Evolutionary conservation across 495 filamentous ascomycete genomes (phyloP).

Genomic region (Aspergillus egyptiacus): DNA sequence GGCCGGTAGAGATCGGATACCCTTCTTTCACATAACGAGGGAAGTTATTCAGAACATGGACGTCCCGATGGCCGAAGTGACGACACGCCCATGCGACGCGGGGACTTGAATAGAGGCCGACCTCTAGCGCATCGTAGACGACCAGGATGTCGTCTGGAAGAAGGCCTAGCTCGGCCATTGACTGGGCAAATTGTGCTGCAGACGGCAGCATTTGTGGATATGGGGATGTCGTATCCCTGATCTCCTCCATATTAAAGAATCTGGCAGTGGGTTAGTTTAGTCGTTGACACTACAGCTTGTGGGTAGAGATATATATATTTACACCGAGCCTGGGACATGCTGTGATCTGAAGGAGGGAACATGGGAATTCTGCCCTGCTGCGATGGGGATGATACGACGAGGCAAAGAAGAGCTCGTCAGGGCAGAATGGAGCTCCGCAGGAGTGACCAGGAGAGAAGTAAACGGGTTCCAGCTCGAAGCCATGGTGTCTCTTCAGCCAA

Average conservation of each 20-base stretch:
- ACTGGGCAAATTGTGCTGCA: slow-evolving; percentile 17
- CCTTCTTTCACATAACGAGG: slow-evolving; percentile 18
- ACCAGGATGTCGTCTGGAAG: slow-evolving; percentile 25
- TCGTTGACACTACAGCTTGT: neutral
- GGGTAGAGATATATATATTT: slow-evolving; percentile 3
- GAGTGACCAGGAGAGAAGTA: slow-evolving; percentile 14
- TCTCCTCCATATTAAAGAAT: slow-evolving; percentile 30
- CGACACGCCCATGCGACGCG: slow-evolving; percentile 28
- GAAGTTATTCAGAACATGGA: slow-evolving; percentile 34
- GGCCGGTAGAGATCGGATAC: slow-evolving; percentile 5
- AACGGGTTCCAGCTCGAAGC: slow-evolving; percentile 13
- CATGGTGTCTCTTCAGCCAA: neutral
- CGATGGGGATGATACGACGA: slow-evolving; percentile 24
- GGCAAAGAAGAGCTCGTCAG: neutral
- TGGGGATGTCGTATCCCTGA: slow-evolving; percentile 19
- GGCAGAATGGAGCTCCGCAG: slow-evolving; percentile 16
- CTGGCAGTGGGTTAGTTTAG: slow-evolving; percentile 1
- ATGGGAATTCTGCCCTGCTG: slow-evolving; percentile 16
- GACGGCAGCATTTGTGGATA: slow-evolving; percentile 30
- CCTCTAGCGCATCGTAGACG: slow-evolving; percentile 28
- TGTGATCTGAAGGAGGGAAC: slow-evolving; percentile 14
- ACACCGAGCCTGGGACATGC: slow-evolving; percentile 30
- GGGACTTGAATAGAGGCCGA: slow-evolving; percentile 28
- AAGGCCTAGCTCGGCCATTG: slow-evolving; percentile 22
- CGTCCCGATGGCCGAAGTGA: slow-evolving; percentile 23